phyloP scores from a whole-genome alignment of 805 yeast genomes.

The Starmerella lactis-condensi region DNA sequence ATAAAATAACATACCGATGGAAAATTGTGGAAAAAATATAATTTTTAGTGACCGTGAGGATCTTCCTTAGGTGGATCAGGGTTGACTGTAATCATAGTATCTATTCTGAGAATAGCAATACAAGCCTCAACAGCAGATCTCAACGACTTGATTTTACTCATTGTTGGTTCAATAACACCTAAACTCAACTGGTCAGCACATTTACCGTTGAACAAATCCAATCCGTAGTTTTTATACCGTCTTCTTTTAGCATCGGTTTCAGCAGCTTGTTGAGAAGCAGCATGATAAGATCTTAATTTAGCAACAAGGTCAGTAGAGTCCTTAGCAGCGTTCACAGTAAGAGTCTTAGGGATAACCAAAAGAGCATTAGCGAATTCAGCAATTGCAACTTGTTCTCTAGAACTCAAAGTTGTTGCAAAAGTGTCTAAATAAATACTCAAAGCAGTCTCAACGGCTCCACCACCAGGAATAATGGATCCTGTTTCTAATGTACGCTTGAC shows the following conservation, averaged over 20 bases:
- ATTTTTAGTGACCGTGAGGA: slow-evolving; percentile 75
- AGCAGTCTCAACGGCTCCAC: slow-evolving; percentile 98
- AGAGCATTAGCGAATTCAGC: slow-evolving; percentile 90
- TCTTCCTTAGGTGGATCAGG: slow-evolving; percentile 74
- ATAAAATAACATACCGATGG: too few relatives aligned
- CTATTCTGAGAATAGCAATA: slow-evolving; percentile 89
- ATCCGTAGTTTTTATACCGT: slow-evolving; percentile 76
- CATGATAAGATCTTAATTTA: slow-evolving; percentile 87
- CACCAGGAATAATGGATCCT: slow-evolving; percentile 93
- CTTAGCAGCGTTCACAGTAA: slow-evolving; percentile 94
- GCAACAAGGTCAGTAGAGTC: slow-evolving; percentile 91
- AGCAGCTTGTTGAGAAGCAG: slow-evolving; percentile 76
- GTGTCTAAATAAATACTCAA: slow-evolving; percentile 85
- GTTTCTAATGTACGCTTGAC: slow-evolving; percentile 91
- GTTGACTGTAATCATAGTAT: slow-evolving; percentile 92
- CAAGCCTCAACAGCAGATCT: slow-evolving; percentile 97
- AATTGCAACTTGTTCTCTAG: slow-evolving; percentile 93
- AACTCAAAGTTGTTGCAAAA: slow-evolving; percentile 93
- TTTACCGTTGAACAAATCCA: slow-evolving; percentile 80
- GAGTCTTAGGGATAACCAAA: slow-evolving; percentile 82
- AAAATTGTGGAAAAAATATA: too few relatives aligned
- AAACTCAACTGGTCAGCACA: slow-evolving; percentile 64
- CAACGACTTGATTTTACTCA: slow-evolving; percentile 78
- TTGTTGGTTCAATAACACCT: slow-evolving; percentile 92
- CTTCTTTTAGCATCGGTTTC: slow-evolving; percentile 70